Base-by-base conservation (phyloP, 768 basidiomycete species). In the Lentinus tigrinus region DNA sequence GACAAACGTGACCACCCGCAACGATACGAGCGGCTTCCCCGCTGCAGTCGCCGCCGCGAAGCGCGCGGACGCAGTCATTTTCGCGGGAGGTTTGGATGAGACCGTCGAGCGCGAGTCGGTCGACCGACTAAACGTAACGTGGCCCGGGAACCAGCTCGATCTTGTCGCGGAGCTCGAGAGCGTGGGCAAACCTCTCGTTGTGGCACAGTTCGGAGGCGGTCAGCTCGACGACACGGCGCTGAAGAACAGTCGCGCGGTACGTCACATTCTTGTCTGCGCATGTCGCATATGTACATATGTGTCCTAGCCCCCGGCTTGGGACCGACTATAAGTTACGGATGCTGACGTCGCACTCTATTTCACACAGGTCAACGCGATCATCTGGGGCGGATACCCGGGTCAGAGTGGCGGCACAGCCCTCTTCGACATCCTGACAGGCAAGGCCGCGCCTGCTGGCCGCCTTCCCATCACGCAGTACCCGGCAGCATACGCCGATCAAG, bases 341-440 rank as follows among this genome's bases (percentile, higher is more conserved):
- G 23, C 42, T 43, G 19, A 43, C 42, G n/a, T n/a, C n/a, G n/a
- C 38, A n/a, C 40, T 21, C 19, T 23, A 28, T 49, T 39, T 47
- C 13, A 2, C 37, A 19, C 31, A 82, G 81, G 77, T 84, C 40
- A 81, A 79, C 61, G 77, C 81, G 0, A 73, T 84, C 39, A 21
- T 84, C 13, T 84, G 82, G 82, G 83, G 73, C 16, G 83, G 83
- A 4, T 85, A 83, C 65, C 82, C 81, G 1, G 79, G 81, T 4
- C 81, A 83, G 62, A 79, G 77, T 59, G 83, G 81, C 2, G 84
- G 83, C 24, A 73, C 76, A 7, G 83, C 83, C 2, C 56, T 85
- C 23, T 76, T 79, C 47, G 81, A 85, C 54, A 80, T 83, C 56
- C 51, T 85, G 8, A 75, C 67, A 1, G 83, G 84, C 23, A 81